Evolutionary conservation across 352 stramenopile genomes (phyloP).

Genomic region (Phytophthora boehmeriae): DNA sequence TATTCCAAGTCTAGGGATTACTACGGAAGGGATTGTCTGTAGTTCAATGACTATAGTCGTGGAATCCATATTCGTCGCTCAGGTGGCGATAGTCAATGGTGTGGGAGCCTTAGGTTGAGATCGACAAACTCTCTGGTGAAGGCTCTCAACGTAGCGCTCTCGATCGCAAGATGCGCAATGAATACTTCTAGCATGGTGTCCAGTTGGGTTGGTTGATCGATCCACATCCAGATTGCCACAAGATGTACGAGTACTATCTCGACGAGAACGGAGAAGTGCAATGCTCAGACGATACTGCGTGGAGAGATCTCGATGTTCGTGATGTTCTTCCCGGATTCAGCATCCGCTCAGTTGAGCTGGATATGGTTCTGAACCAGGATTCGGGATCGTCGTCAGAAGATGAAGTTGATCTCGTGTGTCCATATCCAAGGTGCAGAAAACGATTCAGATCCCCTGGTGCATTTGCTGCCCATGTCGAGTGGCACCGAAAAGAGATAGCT

Average conservation of each 20-base stretch:
- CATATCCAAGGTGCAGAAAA: slow-evolving; percentile 7
- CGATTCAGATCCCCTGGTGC: slow-evolving; percentile 9
- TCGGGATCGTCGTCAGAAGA: slow-evolving; percentile 22
- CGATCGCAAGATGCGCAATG: slow-evolving; percentile 6
- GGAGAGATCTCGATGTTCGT: slow-evolving; percentile 31
- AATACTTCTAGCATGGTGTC: slow-evolving; percentile 13
- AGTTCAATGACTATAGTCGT: too few relatives aligned
- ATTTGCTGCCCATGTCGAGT: slow-evolving; percentile 15
- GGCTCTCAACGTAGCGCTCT: slow-evolving; percentile 4
- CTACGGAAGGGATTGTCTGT: too few relatives aligned
- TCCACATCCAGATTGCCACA: slow-evolving; percentile 1
- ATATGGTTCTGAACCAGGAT: slow-evolving; percentile 18
- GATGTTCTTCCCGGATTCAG: slow-evolving; percentile 30
- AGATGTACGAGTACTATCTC: slow-evolving; percentile 27
- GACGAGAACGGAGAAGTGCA: slow-evolving; percentile 16
- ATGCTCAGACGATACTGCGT: slow-evolving; percentile 9
- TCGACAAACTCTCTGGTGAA: slow-evolving; percentile 12
- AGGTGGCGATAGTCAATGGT: too few relatives aligned
- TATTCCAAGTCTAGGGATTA: too few relatives aligned
- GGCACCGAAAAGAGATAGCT: slow-evolving; percentile 7
- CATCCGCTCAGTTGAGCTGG: background rate
- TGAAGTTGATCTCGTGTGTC: slow-evolving; percentile 23
- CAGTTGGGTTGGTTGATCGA: slow-evolving; percentile 5
- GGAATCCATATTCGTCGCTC: too few relatives aligned
- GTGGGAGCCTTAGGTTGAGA: too few relatives aligned